phyloP scores from a whole-genome alignment of 2,329 filamentous ascomycete species.

The Nemania abortiva region DNA sequence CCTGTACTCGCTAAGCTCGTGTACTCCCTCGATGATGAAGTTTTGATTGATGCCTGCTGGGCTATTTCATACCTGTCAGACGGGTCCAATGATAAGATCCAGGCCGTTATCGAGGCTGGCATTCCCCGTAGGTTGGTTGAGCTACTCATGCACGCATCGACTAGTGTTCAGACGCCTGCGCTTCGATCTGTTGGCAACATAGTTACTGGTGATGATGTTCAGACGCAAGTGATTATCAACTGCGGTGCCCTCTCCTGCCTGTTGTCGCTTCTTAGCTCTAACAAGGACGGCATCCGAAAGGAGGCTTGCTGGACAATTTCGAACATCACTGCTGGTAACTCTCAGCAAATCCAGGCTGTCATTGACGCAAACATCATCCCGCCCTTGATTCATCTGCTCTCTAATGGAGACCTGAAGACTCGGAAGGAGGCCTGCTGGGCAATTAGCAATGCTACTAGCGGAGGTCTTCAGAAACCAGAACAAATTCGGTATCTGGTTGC shows the following conservation, averaged over 20 bases:
- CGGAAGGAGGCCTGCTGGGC: slow-evolving; percentile 99
- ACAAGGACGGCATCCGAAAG: slow-evolving; percentile 98
- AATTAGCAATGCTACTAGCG: slow-evolving; percentile 97
- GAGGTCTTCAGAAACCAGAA: slow-evolving; percentile 97
- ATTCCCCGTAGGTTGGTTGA: slow-evolving; percentile 97
- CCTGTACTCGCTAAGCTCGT: slow-evolving; percentile 97
- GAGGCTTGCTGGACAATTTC: slow-evolving; percentile 99
- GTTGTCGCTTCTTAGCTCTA: slow-evolving; percentile 93
- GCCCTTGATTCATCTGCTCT: slow-evolving; percentile 93
- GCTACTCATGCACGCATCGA: slow-evolving; percentile 97
- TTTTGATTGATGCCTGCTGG: slow-evolving; percentile 99
- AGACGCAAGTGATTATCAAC: slow-evolving; percentile 99
- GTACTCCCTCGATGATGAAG: slow-evolving; percentile 98
- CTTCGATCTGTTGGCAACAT: slow-evolving; percentile 98
- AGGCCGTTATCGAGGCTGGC: slow-evolving; percentile 97
- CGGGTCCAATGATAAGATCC: slow-evolving; percentile 98
- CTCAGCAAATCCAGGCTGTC: slow-evolving; percentile 95
- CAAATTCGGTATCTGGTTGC: slow-evolving; percentile 96
- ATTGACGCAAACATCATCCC: slow-evolving; percentile 98
- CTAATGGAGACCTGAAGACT: slow-evolving; percentile 98
- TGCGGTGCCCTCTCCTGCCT: slow-evolving; percentile 92
- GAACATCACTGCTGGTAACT: slow-evolving; percentile 98
- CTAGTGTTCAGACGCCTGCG: slow-evolving; percentile 96
- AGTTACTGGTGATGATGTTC: slow-evolving; percentile 97
- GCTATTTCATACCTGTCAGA: slow-evolving; percentile 98